These are phyloP conservation scores for Blyttiomyces sp. DNA, from an alignment of 371 early-diverging fungal species.

Conservation along the genomic window DNA sequence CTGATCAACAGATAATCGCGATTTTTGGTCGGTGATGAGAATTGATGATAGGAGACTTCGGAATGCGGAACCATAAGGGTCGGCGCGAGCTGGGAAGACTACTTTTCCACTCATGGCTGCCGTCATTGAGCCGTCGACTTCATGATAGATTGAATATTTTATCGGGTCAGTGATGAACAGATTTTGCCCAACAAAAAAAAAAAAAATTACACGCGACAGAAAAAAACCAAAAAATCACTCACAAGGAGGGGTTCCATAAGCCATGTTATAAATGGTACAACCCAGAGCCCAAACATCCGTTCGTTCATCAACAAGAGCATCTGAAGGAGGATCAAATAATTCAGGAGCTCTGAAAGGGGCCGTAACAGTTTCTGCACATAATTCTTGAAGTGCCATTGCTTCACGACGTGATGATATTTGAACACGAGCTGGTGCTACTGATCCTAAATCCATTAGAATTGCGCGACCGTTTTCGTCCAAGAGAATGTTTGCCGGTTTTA, in stretches of 20 bases:
- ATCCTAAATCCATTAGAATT: constrained; percentile 50
- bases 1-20: constrained; percentile 26
- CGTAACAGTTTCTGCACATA: constrained; percentile 48
- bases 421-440: constrained; percentile 40
- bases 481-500: constrained; percentile 51
- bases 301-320: constrained; percentile 29
- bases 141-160: no score
- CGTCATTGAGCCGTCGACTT: constrained; percentile 28
- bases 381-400: constrained; percentile 44
- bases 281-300: constrained; percentile 46
- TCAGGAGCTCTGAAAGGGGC: constrained; percentile 51
- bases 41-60: constrained; percentile 26
- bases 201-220: no score
- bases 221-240: constrained; percentile 8
- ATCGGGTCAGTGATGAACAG: constrained; percentile 15
- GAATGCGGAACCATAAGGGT: constrained; percentile 35
- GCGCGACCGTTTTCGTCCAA: constrained; percentile 25
- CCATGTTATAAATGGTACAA: constrained; percentile 47
- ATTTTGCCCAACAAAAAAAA: constrained; percentile 2
- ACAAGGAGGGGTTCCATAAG: constrained; percentile 41
- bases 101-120: constrained; percentile 28
- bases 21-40: constrained; percentile 12
- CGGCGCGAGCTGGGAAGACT: constrained; percentile 13
- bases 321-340: constrained; percentile 44
- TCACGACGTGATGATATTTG: constrained; percentile 32